Percentiles rank a stretch among this genome's conserved stretches.
Evolutionary conservation across 768 basidiomycete genomes (phyloP).

Genomic region (Xerocomellus amylosporus): DNA sequence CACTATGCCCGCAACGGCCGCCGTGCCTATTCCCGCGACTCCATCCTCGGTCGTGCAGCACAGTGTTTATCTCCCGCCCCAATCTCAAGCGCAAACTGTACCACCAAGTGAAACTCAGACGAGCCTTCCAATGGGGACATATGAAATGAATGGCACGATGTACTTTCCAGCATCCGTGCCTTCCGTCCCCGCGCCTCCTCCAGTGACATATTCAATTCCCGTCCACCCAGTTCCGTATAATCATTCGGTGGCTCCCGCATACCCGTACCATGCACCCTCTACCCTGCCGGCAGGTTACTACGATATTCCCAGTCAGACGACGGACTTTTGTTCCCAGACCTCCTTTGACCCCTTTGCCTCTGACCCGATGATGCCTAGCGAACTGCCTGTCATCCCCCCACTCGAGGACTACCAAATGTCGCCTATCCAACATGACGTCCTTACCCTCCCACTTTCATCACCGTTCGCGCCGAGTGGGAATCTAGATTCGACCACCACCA

Average conservation of each 20-base stretch:
- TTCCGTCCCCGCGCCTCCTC: background rate
- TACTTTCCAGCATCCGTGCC: slow-evolving; percentile 21
- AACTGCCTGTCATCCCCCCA: slow-evolving; percentile 13
- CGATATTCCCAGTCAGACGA: background rate
- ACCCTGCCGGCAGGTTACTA: slow-evolving; percentile 2
- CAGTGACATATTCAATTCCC: slow-evolving; percentile 5
- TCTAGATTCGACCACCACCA: background rate
- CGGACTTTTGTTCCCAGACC: background rate
- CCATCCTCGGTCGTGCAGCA: slow-evolving; percentile 2
- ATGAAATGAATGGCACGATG: slow-evolving; percentile 30
- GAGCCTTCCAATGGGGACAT: slow-evolving; percentile 15
- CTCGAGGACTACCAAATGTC: slow-evolving; percentile 4
- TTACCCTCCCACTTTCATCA: background rate
- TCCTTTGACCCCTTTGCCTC: slow-evolving; percentile 25
- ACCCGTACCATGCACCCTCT: slow-evolving; percentile 12
- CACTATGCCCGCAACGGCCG: slow-evolving; percentile 19
- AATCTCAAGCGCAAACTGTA: background rate
- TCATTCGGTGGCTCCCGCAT: slow-evolving; percentile 2
- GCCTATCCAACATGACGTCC: background rate
- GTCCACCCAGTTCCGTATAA: slow-evolving; percentile 5
- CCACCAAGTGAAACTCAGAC: background rate
- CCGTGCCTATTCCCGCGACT: background rate
- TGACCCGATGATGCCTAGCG: slow-evolving; percentile 6
- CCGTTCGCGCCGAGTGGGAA: background rate
- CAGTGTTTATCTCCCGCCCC: background rate